These are phyloP conservation scores for Biscutella auriculata DNA, from an alignment of 441 rosid species.

Conservation along the genomic window DNA sequence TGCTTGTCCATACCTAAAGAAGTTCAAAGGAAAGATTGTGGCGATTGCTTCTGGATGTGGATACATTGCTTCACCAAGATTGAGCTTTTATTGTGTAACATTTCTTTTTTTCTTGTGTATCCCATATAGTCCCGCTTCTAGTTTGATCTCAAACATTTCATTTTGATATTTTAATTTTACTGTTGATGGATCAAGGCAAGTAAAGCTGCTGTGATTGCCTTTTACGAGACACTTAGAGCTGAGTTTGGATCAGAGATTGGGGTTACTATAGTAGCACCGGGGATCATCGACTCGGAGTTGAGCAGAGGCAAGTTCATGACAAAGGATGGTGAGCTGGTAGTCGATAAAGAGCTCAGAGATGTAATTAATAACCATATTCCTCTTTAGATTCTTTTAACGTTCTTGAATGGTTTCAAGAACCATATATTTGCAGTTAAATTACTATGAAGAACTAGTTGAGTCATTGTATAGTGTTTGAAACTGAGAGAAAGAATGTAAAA, in stretches of 20 bases:
- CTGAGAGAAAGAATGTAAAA: neutral
- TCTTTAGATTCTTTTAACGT: neutral
- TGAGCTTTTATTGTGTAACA: conserved; percentile 30
- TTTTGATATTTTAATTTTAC: neutral
- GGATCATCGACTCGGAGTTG: conserved; percentile 31
- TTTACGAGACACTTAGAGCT: conserved; percentile 38
- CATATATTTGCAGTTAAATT: no score
- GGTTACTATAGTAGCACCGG: conserved; percentile 43
- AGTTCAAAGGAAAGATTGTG: conserved; percentile 28
- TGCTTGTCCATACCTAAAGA: conserved; percentile 27
- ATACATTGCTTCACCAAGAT: conserved; percentile 23
- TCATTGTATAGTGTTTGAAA: no score
- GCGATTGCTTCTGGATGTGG: conserved; percentile 29
- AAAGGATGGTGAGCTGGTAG: conserved; percentile 26
- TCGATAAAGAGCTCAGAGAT: conserved; percentile 40
- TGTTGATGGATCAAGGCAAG: conserved; percentile 29
- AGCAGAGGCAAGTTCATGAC: conserved; percentile 35
- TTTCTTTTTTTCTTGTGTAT: no score
- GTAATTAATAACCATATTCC: conserved; percentile 31
- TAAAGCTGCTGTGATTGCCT: conserved; percentile 42
- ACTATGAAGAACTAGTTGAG: no score
- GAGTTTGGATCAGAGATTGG: conserved; percentile 37
- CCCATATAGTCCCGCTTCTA: no score
- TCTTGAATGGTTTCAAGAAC: no score
- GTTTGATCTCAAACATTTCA: neutral